These are phyloP conservation scores for Phytophthora multivora DNA, from an alignment of 352 stramenopile genomes.

Conservation along the genomic window DNA sequence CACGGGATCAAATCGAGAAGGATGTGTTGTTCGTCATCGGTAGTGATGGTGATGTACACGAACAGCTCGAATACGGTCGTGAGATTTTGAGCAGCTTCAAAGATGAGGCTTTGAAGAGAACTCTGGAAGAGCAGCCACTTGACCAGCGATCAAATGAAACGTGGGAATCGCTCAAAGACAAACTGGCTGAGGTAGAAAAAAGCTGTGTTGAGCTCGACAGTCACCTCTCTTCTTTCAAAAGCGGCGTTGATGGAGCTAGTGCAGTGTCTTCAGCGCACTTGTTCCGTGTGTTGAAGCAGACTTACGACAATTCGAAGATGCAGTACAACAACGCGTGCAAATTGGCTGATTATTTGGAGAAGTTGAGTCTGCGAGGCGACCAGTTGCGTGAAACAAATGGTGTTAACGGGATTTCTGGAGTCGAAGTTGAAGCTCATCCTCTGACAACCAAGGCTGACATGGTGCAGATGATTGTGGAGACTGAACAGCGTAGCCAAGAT, in stretches of 20 bases:
- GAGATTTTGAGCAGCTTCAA: constrained; percentile 76
- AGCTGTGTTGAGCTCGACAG: constrained; percentile 58
- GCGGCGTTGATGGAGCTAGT: constrained; percentile 19
- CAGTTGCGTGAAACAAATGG: constrained; percentile 27
- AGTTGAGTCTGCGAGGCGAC: constrained; percentile 48
- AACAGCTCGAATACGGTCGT: constrained; percentile 71
- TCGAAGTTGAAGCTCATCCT: constrained; percentile 20
- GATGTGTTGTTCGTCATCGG: constrained; percentile 80
- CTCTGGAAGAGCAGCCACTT: constrained; percentile 70
- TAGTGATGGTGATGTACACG: constrained; percentile 76
- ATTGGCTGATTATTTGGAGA: constrained; percentile 57
- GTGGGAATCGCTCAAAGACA: constrained; percentile 47
- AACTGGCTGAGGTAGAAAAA: constrained; percentile 55
- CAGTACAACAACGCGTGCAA: constrained; percentile 73
- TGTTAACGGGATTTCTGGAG: constrained; percentile 15
- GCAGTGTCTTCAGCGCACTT: constrained; percentile 50
- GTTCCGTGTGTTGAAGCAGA: constrained; percentile 75
- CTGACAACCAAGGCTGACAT: constrained; percentile 53
- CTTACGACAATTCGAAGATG: constrained; percentile 75
- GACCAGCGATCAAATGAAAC: constrained; percentile 70
- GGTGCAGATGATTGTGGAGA: constrained; percentile 46
- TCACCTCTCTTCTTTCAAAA: constrained; percentile 46
- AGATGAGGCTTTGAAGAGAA: constrained; percentile 62
- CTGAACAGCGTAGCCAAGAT: constrained; percentile 49
- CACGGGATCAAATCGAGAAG: constrained; percentile 67